Evolutionary conservation across 108 stramenopile species (phyloP), one percentile per base, ranked within the genome.

Genomic region (Nitzschia putrida): DNA sequence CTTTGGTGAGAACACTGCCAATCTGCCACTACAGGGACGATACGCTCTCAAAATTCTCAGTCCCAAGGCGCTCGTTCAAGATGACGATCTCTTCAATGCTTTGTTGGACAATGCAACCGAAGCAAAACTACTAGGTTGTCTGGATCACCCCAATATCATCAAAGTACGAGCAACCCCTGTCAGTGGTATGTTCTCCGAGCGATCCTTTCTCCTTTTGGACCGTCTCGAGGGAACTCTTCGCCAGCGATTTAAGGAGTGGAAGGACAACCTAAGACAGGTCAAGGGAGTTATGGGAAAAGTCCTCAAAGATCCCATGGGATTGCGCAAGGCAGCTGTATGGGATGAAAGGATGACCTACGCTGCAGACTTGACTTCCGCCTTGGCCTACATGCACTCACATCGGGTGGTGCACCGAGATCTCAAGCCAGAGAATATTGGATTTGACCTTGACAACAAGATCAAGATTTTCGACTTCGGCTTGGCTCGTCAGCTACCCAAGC

Each of bases 131-230:
- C 66, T 78, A 10, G 45, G 52, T 7, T 38, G 20, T 42, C 8
- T 64, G 29, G 49, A 78, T 37, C 77, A 78, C 51, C 64, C 63
- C 40, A 71, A 78, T 55, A 66, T 78, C 22, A 55, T 78, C 22
- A 64, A 69, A 24, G 21, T 78, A 16, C 68, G 61, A 50, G 76
- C 56, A 1, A 43, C 70, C 3, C 58, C 61, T 54, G 39, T 18
- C 7, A 25, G 38, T 38, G 61, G 44, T 6, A 37, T 39, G 22
- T 63, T 63, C 23, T 42, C 51, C 47, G 63, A 71, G 23, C 55
- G 45, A 24, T 91, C 74, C 69, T 91, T 87, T 69, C 37, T 91
- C 37, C 66, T 91, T 11, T 66, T 88, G 52, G 90, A 91, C 76
- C 84, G 83, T 1, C 68, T 91, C 29, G 49, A 63, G 56, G 80